Evolutionary conservation across 2,329 filamentous ascomycete genomes (phyloP).

Genomic region (Lecanoromycetidae sp.): DNA sequence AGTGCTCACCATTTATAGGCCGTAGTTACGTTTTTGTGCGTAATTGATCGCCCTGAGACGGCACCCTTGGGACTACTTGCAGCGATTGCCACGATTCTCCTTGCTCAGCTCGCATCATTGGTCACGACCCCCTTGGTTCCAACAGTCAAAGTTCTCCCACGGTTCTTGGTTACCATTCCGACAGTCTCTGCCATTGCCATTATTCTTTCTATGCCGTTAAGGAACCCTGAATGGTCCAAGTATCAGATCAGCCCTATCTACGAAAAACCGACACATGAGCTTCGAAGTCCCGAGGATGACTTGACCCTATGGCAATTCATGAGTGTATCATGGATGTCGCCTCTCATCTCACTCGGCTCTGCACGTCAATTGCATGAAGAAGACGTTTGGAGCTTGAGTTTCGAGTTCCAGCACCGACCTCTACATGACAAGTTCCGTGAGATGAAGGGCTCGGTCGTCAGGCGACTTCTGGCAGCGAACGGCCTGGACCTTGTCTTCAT

Average conservation of each 20-base stretch:
- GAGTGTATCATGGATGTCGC: constrained; percentile 69
- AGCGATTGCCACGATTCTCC: constrained; percentile 2
- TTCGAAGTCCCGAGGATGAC: constrained; percentile 71
- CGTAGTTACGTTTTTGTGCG: constrained; percentile 6
- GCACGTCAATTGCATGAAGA: constrained; percentile 57
- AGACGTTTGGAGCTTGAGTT: constrained; percentile 70
- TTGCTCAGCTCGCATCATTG: neutral
- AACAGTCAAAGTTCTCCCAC: constrained; percentile 26
- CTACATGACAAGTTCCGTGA: constrained; percentile 65
- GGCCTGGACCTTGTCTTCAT: constrained; percentile 64
- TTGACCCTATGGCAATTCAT: constrained; percentile 72
- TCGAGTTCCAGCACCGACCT: constrained; percentile 67
- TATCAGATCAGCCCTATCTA: constrained; percentile 49
- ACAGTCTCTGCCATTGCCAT: constrained; percentile 38
- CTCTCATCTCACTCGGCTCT: constrained; percentile 55
- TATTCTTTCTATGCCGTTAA: constrained; percentile 58
- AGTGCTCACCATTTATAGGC: neutral
- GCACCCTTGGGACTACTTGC: constrained; percentile 8
- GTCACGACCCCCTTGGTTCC: neutral
- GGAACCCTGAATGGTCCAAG: constrained; percentile 43
- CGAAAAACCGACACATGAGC: constrained; percentile 41
- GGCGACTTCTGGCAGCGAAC: constrained; percentile 60
- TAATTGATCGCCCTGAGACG: constrained; percentile 12
- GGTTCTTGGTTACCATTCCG: constrained; percentile 27
- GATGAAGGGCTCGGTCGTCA: constrained; percentile 59